Evolutionary conservation across 257 asterid species (phyloP), one percentile per base, ranked within the genome.

Genomic region (Cynanchum wilfordii): DNA sequence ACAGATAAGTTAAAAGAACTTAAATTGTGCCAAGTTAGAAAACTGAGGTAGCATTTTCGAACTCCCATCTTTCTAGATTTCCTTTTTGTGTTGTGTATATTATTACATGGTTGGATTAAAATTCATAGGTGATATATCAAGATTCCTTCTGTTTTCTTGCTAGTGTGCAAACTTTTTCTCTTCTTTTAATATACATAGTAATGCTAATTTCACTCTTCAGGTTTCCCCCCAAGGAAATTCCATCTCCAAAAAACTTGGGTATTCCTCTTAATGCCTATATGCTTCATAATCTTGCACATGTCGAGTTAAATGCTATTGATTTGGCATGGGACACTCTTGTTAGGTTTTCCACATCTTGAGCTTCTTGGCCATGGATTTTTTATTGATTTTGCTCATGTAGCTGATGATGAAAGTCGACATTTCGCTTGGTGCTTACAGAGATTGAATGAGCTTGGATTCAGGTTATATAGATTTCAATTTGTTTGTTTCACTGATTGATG

Each of bases 291-390:
- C 99, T 94, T 71, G 97, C 98, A 60, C 99, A 94, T 52, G 97
- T 94, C 71, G 97, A 91, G 87, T 88, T 94, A 67, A 94, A 94
- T 74, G 99, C 99, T 17, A 86, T 94, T 75, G 99, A 94, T 89
- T 87, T 94, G 76, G 97, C 99, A 3, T 94, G 99, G 99, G 99
- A 94, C 73, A 91, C 99, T 52, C 97, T 94, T 78, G 98, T 94
- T 69, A 91, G 97, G 56, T 94, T 94, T 76, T 94, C 87, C 96
- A 0, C 83, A 73, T 77, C 19, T 33, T 47, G 90, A 88, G 73
- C 85, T 88, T 79, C 89, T 94, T 65, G 97, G 92, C 63, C 88
- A 89, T 49, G 99, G 97, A 8, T 94, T 94, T 86, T 94, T 94
- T 72, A 89, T 93, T 42, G 97, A 94, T 81, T 94, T 94, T 85